phyloP scores from a whole-genome alignment of 345 rosid genomes.

The Populus davidiana region DNA sequence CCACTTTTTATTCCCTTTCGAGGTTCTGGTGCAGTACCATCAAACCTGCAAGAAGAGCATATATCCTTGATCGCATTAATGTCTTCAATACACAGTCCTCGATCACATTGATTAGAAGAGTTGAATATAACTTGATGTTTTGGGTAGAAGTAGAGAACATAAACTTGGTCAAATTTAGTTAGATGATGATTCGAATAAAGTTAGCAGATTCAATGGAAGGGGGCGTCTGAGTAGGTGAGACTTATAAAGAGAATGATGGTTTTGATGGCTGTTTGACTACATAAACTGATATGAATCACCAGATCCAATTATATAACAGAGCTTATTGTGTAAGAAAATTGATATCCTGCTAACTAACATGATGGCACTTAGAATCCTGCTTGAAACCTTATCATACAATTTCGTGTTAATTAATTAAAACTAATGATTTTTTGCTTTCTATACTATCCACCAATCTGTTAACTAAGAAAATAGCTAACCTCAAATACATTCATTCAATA shows the following conservation, averaged over 20 bases:
- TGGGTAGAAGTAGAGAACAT: neutral
- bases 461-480: neutral
- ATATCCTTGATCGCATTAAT: neutral
- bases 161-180: neutral
- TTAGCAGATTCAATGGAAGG: neutral
- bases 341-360: neutral
- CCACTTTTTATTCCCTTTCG: conserved; percentile 93
- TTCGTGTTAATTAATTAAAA: neutral
- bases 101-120: neutral
- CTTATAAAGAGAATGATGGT: neutral
- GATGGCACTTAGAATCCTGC: neutral
- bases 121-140: neutral
- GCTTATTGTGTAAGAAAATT: neutral
- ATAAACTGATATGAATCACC: neutral
- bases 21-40: conserved; percentile 86
- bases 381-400: neutral
- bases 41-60: conserved; percentile 54
- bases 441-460: neutral
- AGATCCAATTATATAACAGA: neutral
- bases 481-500: neutral
- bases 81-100: neutral
- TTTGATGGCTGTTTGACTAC: neutral
- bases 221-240: neutral
- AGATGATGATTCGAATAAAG: neutral
- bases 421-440: neutral